Conservation (phyloP, 208 protist species). For the Angomonas deanei region DNA sequence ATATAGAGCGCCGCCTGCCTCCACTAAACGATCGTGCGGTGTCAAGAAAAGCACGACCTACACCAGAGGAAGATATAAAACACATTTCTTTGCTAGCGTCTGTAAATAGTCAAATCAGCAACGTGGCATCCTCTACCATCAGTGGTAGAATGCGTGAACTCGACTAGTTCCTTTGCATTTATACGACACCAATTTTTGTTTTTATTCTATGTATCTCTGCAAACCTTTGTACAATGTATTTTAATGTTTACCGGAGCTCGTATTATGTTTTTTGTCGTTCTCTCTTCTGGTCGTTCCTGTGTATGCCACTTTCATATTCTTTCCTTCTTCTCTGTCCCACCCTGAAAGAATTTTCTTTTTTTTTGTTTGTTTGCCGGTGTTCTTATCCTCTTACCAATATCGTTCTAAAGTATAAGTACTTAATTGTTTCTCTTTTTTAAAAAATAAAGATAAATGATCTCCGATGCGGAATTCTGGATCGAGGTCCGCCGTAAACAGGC, state of each 20-base stretch:
- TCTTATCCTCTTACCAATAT: too few species aligned
- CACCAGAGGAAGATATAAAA: too few species aligned
- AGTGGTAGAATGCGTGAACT: too few species aligned
- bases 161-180: too few species aligned
- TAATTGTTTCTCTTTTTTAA: constrained; percentile 2
- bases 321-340: constrained; percentile 2
- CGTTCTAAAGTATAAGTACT: too few species aligned
- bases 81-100: too few species aligned
- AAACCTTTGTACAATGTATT: constrained; percentile 4
- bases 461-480: constrained; percentile 84
- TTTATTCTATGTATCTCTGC: constrained; percentile 5
- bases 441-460: constrained; percentile 48
- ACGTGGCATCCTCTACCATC: too few species aligned
- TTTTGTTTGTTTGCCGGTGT: neutral
- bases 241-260: constrained; percentile 5
- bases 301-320: neutral
- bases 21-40: too few species aligned
- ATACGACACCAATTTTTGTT: too few species aligned
- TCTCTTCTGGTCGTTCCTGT: neutral
- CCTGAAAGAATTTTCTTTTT: neutral
- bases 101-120: too few species aligned
- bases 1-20: too few species aligned
- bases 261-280: constrained; percentile 2
- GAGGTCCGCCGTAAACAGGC: constrained; percentile 50
- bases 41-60: too few species aligned